These are phyloP conservation scores for Claviceps sp. DNA, from an alignment of 2,329 filamentous ascomycete genomes.

Conservation along the genomic window DNA sequence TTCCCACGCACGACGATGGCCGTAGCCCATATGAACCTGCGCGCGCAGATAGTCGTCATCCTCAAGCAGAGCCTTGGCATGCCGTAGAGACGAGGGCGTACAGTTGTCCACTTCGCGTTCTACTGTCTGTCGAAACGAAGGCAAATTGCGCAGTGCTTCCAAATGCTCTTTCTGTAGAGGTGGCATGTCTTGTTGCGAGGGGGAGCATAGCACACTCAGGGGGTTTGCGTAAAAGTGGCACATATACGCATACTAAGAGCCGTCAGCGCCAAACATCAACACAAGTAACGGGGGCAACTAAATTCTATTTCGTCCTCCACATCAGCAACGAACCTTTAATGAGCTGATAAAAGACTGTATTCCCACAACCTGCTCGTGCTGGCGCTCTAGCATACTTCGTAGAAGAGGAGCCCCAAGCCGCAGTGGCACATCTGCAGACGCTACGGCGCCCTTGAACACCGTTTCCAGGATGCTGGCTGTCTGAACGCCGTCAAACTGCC, in stretches of 20 bases:
- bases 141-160: slow-evolving; percentile 52
- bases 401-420: slow-evolving; percentile 52
- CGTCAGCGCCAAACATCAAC: neutral
- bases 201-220: slow-evolving; percentile 47
- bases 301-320: too few relatives aligned
- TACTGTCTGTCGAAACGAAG: slow-evolving; percentile 50
- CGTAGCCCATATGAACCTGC: slow-evolving; percentile 21
- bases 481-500: slow-evolving; percentile 66
- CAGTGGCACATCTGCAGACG: slow-evolving; percentile 40
- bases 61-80: slow-evolving; percentile 37
- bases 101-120: slow-evolving; percentile 33
- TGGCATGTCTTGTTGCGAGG: slow-evolving; percentile 12
- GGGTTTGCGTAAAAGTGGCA: slow-evolving; percentile 73
- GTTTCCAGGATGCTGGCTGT: slow-evolving; percentile 58
- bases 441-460: slow-evolving; percentile 53
- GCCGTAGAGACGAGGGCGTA: slow-evolving; percentile 28
- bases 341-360: slow-evolving; percentile 59
- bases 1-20: slow-evolving; percentile 23
- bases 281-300: neutral
- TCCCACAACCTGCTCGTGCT: slow-evolving; percentile 65
- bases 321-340: slow-evolving; percentile 39
- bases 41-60: slow-evolving; percentile 42
- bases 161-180: slow-evolving; percentile 45
- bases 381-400: slow-evolving; percentile 52
- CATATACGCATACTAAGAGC: slow-evolving; percentile 65